A percentile compares a stretch with the other conserved stretches of the same genome.
Evolutionary conservation across 352 stramenopile genomes (phyloP).

Genomic region (Globisporangium takayamanum): DNA sequence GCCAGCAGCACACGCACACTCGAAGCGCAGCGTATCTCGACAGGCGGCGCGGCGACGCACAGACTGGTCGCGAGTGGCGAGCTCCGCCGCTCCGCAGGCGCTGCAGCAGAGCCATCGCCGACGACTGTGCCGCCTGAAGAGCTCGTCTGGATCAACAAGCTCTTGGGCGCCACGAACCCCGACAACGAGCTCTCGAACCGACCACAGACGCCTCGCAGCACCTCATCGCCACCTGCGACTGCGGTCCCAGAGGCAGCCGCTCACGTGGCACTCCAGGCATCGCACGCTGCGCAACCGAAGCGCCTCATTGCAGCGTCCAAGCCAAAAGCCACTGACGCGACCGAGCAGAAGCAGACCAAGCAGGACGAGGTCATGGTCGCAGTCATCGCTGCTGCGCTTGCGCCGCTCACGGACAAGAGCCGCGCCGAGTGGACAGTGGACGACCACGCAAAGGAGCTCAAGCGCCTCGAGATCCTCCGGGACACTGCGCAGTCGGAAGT

Average conservation of each 20-base stretch:
- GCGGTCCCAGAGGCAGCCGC: not conserved
- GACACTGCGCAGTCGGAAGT: conserved; percentile 32
- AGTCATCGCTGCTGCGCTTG: conserved; percentile 12
- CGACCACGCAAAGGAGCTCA: conserved; percentile 23
- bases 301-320: too few relatives aligned
- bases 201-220: not conserved
- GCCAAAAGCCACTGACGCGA: too few relatives aligned
- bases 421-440: conserved; percentile 11
- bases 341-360: not conserved
- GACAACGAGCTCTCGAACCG: not conserved
- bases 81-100: too few relatives aligned
- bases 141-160: not conserved
- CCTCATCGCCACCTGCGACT: too few relatives aligned
- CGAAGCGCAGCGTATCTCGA: not conserved
- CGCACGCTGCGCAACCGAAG: not conserved
- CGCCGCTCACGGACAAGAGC: conserved; percentile 10
- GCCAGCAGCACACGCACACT: not conserved
- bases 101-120: not conserved
- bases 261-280: not conserved
- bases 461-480: conserved; percentile 29
- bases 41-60: too few relatives aligned
- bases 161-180: not conserved
- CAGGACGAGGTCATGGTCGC: conserved; percentile 11
- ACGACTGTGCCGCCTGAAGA: not conserved
- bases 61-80: too few relatives aligned